These are phyloP conservation scores for Echinochloa phyllopogon DNA, from an alignment of 176 grass and related monocot genomes.

Conservation along the genomic window DNA sequence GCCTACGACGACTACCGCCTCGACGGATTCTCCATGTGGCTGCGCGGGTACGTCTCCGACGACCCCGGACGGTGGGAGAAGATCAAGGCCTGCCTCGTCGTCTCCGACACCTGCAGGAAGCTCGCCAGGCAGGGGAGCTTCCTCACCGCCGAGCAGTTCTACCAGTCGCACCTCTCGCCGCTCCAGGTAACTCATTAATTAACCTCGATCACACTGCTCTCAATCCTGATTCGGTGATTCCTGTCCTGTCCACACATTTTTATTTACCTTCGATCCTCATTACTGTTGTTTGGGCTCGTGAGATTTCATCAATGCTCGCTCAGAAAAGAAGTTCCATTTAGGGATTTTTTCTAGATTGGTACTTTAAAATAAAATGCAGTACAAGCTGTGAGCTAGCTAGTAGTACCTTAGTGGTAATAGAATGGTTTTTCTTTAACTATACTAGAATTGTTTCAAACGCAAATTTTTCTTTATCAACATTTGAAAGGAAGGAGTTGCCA, in stretches of 20 bases:
- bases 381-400: neutral
- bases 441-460: no score
- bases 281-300: neutral
- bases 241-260: neutral
- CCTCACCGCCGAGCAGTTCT: slow-evolving; percentile 67
- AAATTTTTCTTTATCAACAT: no score
- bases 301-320: neutral
- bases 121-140: slow-evolving; percentile 41
- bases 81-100: slow-evolving; percentile 70
- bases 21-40: slow-evolving; percentile 83
- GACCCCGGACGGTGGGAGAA: slow-evolving; percentile 56
- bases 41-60: slow-evolving; percentile 67
- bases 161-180: slow-evolving; percentile 64
- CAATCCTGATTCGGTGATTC: neutral
- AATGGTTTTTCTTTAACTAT: no score
- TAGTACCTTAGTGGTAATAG: neutral
- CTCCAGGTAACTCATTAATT: slow-evolving; percentile 52
- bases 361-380: neutral
- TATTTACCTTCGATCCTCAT: neutral
- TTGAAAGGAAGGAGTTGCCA: neutral
- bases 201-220: neutral
- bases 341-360: no score
- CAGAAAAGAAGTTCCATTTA: no score
- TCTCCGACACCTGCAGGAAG: slow-evolving; percentile 80
- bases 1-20: slow-evolving; percentile 84